Base-by-base conservation (phyloP, 2,329 filamentous ascomycete genomes). In the Microdochium trichocladiopsis region DNA sequence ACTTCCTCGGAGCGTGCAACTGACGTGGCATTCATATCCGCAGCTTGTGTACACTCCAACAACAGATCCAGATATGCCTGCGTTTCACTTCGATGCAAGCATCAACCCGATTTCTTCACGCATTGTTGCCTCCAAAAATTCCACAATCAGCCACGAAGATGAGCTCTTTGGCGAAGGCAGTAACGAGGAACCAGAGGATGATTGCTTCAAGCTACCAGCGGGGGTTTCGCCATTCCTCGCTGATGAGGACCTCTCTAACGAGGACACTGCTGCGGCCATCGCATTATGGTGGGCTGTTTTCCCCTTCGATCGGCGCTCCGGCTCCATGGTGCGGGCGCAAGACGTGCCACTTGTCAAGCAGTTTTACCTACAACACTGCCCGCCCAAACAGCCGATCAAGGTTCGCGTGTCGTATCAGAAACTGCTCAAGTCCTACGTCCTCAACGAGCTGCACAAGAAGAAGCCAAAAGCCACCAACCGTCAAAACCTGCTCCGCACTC, bases 351-450 rank as follows among this genome's bases (percentile, higher is more conserved):
- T 99, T 9, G 88, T 99, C 50, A 99, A 99, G 72, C 94, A 97
- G 68, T 97, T 91, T 89, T 99, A 99, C 65, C 79, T 99, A 5
- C 93, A 99, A 71, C 95, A 99, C 66, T 92, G 91, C 58, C 92
- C 94, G 11, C 83, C 87, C 52, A 74, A 77, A 57, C 91, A 96
- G 62, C 93, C 94, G 1, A 92, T 97, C 58, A 99, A 99, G 73
- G 92, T 99, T 51, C 84, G 94, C 63, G 94, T 99, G 10, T 99
- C 94, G 1, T 99, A 99, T 67, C 94, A 99, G 70, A 99, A 99
- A 74, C 76, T 99, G 54, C 78, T 99, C 45, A 99, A 99, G 77
- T 93, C 89, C 3, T 99, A 86, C 61, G 94, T 99, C 18, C 79
- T 99, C 58, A 99, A 99, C 61, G 93, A 97, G 71, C 78, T 99